Evolutionary conservation across 2,329 filamentous ascomycete genomes (phyloP), one percentile per base, ranked within the genome.

Genomic region (Curvularia sp.): DNA sequence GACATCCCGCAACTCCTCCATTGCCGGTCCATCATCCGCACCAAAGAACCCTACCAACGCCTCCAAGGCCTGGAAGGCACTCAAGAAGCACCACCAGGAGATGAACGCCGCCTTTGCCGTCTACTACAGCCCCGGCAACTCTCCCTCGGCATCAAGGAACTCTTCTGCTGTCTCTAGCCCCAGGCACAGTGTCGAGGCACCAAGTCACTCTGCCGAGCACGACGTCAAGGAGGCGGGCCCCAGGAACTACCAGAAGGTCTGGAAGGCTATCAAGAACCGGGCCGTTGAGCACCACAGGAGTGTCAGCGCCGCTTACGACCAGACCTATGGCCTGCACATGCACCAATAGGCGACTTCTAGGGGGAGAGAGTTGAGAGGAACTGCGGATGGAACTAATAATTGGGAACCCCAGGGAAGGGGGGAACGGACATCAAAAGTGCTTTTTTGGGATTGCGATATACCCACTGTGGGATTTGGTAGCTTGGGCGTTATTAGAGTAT

Each of bases 271-370:
- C 38, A 70, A 73, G 65, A 68, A 62, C 57, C 67, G 51, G 57
- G 67, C 67, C n/a, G 65, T 68, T 35, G 71, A 73, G 60, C 72
- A 75, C 60, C 72, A 73, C 64, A 53, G 61, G 33, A 64, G 66
- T 52, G 66, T 74, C 9, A 73, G 67, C 51, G 55, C 57, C 13
- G 69, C 70, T 24, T 71, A 65, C 55, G 60, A 55, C 26, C 46
- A 59, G 39, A 61, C 59, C 7, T 68, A 67, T 18, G 62, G 62
- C 31, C 15, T 55, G 13, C 51, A 58, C 50, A 24, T 55, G 1
- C 51, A 41, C 44, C 22, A 46, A 30, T 55, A 33, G 30, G 4
- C n/a, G 24, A 8, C 1, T 2, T 30, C 28, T 13, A 12, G 3
- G 18, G 4, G 2, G 28, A 24, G 18, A 4, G 10, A n/a, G 3